These are phyloP conservation scores for Erythrophleum fordii DNA, from an alignment of 306 rosid genomes.

Conservation along the genomic window DNA sequence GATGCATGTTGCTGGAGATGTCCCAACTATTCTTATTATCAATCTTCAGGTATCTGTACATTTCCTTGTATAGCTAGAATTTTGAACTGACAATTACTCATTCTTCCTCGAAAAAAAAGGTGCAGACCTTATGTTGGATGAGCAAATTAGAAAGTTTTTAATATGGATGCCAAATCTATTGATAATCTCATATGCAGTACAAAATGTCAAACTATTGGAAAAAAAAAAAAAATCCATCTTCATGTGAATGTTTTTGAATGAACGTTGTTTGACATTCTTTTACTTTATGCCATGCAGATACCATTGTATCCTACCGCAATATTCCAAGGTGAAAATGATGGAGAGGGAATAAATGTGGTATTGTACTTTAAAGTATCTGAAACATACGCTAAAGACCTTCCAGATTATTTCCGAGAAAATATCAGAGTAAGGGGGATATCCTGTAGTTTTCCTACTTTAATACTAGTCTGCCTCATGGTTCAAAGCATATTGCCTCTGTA, in stretches of 20 bases:
- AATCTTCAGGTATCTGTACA: no score
- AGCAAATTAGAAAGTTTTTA: no score
- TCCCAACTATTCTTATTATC: no score
- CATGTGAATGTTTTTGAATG: no score
- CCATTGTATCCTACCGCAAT: conserved; percentile 77
- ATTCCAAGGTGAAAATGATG: conserved; percentile 87
- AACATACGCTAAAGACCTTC: conserved; percentile 69
- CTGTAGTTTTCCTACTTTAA: neutral
- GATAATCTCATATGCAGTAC: neutral
- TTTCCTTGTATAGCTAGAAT: no score
- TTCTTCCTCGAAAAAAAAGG: no score
- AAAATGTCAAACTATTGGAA: conserved; percentile 4
- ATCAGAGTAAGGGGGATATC: conserved; percentile 60
- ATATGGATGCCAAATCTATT: neutral
- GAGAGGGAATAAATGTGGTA: conserved; percentile 88
- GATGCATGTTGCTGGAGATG: no score
- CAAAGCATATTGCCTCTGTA: conserved; percentile 3
- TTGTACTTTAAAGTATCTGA: conserved; percentile 87
- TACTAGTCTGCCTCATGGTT: conserved; percentile 8
- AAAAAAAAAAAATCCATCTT: no score
- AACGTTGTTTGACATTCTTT: conserved; percentile 25
- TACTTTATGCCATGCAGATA: conserved; percentile 59
- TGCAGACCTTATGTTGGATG: no score
- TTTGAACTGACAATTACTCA: no score
- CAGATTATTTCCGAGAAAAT: conserved; percentile 65